These are phyloP conservation scores for Phyllachora maydis DNA, from an alignment of 2,329 filamentous ascomycete species.

Conservation along the genomic window DNA sequence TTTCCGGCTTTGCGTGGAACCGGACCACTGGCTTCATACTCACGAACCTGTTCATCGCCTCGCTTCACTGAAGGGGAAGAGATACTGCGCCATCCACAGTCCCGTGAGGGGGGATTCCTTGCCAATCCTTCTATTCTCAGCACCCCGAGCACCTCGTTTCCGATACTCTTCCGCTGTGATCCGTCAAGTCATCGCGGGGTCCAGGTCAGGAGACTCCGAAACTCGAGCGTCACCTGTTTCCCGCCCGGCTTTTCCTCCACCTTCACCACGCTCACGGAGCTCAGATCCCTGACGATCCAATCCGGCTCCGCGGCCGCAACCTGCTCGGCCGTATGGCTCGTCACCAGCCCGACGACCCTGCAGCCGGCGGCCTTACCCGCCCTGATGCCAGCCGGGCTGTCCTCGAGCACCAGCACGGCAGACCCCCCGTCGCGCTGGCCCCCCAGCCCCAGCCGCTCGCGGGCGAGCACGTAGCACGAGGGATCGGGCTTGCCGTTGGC, in stretches of 20 bases:
- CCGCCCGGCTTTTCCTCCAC: constrained; percentile 33
- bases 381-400: constrained; percentile 68
- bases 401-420: constrained; percentile 63
- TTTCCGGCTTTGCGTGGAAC: too few species aligned
- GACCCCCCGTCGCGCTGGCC: too few species aligned
- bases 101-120: too few species aligned
- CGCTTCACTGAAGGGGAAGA: too few species aligned
- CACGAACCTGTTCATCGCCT: too few species aligned
- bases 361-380: constrained; percentile 76
- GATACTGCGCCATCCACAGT: too few species aligned
- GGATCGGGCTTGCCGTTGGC: constrained; percentile 60
- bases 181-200: too few species aligned
- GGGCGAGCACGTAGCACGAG: constrained; percentile 49
- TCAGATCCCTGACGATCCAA: constrained; percentile 67
- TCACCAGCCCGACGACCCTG: constrained; percentile 65
- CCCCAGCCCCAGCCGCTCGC: constrained; percentile 34
- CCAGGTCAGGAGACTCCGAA: constrained; percentile 17
- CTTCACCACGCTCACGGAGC: constrained; percentile 45
- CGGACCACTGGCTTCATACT: too few species aligned
- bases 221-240: constrained; percentile 45
- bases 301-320: constrained; percentile 61
- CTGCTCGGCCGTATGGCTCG: constrained; percentile 58
- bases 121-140: too few species aligned
- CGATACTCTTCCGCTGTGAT: too few species aligned
- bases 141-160: too few species aligned